Conservation (phyloP, 2,329 filamentous ascomycete species). For the Podosphaera xanthii region DNA sequence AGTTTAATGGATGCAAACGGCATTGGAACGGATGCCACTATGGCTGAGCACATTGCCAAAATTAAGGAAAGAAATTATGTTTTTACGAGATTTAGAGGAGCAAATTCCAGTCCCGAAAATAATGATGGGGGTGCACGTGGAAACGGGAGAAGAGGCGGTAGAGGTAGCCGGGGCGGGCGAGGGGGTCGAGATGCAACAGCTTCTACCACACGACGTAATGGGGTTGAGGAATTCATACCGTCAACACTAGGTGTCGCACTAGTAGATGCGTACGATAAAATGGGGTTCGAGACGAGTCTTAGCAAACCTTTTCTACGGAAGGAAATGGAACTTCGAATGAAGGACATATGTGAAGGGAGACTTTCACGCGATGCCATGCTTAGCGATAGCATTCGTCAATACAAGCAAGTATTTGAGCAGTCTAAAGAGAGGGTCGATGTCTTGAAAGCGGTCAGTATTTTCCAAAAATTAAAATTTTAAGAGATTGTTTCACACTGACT, state of each 20-base stretch:
- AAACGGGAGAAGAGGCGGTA: conserved; percentile 22
- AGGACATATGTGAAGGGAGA: conserved; percentile 77
- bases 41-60: conserved; percentile 95
- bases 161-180: conserved; percentile 20
- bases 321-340: conserved; percentile 96
- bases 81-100: conserved; percentile 31
- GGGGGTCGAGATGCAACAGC: conserved; percentile 19
- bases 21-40: conserved; percentile 93
- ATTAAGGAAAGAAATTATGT: conserved; percentile 84
- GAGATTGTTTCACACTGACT: conserved; percentile 2
- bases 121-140: conserved; percentile 10
- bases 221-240: conserved; percentile 70
- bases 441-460: conserved; percentile 32
- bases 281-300: conserved; percentile 78
- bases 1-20: conserved; percentile 96
- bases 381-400: conserved; percentile 64
- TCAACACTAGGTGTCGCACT: conserved; percentile 78
- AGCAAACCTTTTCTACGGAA: conserved; percentile 92
- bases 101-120: conserved; percentile 9
- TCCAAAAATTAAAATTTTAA: background rate
- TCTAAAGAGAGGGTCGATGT: conserved; percentile 53
- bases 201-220: conserved; percentile 19
- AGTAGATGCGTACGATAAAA: conserved; percentile 82
- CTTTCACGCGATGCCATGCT: conserved; percentile 55
- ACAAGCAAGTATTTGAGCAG: conserved; percentile 65